Evolutionary conservation across 2,329 filamentous ascomycete species (phyloP).

Genomic region (Colletotrichum truncatum): DNA sequence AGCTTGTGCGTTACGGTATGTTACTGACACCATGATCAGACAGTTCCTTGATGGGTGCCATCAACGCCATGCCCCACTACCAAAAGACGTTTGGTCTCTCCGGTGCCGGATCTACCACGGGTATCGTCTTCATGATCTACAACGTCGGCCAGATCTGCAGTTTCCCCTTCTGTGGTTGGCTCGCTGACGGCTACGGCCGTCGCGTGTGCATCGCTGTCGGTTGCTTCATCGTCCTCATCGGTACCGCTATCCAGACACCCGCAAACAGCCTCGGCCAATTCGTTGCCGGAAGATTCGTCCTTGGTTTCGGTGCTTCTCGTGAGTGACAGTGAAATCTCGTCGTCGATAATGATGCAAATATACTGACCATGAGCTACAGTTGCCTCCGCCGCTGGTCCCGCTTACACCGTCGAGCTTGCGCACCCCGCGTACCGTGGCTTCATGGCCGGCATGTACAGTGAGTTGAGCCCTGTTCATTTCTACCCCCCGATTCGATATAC

Average conservation of each 20-base stretch:
- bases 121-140: slow-evolving; percentile 55
- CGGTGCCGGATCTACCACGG: slow-evolving; percentile 54
- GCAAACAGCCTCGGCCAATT: slow-evolving; percentile 58
- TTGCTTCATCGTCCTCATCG: slow-evolving; percentile 55
- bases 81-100: slow-evolving; percentile 53
- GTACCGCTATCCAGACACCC: slow-evolving; percentile 53
- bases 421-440: slow-evolving; percentile 68
- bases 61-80: slow-evolving; percentile 57
- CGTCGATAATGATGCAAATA: not conserved
- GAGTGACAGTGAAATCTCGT: not conserved
- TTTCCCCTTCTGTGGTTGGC: slow-evolving; percentile 57
- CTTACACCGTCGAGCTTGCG: slow-evolving; percentile 70
- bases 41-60: slow-evolving; percentile 45
- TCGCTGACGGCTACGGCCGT: slow-evolving; percentile 59
- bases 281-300: slow-evolving; percentile 38
- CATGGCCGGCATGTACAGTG: slow-evolving; percentile 60
- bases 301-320: slow-evolving; percentile 64
- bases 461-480: slow-evolving; percentile 42
- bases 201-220: slow-evolving; percentile 61
- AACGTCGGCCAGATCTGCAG: slow-evolving; percentile 57
- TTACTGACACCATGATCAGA: slow-evolving; percentile 43
- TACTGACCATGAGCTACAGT: slow-evolving; percentile 38
- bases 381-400: slow-evolving; percentile 66
- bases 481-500: not conserved
- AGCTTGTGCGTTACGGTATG: not conserved